Evolutionary conservation across 192 early-diverging fungal species (phyloP), one percentile per base, ranked within the genome.

Genomic region (Geranomyces michiganensis): DNA sequence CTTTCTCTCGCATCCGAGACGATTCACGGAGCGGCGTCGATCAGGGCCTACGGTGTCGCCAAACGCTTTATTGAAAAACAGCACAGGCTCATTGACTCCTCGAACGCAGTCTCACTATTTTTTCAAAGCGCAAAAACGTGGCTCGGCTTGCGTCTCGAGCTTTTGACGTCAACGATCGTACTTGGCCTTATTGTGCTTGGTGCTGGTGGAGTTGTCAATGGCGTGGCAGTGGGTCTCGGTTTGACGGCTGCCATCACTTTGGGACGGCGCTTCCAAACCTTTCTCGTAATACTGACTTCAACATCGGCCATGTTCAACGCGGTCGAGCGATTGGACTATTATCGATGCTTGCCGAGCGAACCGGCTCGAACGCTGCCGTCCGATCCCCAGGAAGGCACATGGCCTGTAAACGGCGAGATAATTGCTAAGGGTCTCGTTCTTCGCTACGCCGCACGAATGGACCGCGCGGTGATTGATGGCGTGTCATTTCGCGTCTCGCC

Each of bases 311-410:
- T 73, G 56, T 85, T 89, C 81, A 75, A 82, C 19, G 82, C 84
- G 0, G 88, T 89, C 30, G 90, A 92, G 72, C 79, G 91, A 17
- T 67, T 88, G 32, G 89, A 87, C 65, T 88, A 89, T 77, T 79
- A 79, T 13, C 24, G 21, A 12, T 47, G 68, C 27, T 19, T 44
- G 19, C 45, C 58, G 13, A 67, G 68, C 33, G 67, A 61, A 33
- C 29, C 43, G 21, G 10, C 4, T 13, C 41, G 59, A 21, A 31
- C 59, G 21, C 12, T 27, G n/a, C n/a, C 12, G 21, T 17, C 49
- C 31, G 68, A 19, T 27, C 78, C 83, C 7, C 67, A 73, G 17
- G 58, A 2, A 4, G 36, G 36, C 36, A 66, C 73, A 8, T 94
- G 92, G 92, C 92, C 91, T 0, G 10, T n/a, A 0, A 41, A 74